Conservation (phyloP, 163 green algal genomes). For the Scenedesmus sp. region DNA sequence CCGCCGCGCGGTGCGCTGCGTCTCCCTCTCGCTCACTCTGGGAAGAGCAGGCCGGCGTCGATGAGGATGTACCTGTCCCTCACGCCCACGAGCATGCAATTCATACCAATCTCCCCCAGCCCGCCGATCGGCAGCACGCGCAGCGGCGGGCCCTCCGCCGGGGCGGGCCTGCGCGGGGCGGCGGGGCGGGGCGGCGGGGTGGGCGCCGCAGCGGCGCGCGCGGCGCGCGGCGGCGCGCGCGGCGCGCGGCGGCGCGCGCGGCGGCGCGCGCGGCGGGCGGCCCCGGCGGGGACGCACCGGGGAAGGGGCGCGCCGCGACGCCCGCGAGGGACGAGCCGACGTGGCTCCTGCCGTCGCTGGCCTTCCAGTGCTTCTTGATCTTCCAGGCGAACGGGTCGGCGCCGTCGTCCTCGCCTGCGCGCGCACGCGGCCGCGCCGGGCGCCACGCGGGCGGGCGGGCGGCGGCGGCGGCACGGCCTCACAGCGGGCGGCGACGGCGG, state of each 20-base stretch:
- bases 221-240: no score
- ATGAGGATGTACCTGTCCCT: conserved; percentile 97
- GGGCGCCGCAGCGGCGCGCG: no score
- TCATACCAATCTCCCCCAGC: conserved; percentile 99
- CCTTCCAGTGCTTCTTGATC: conserved; percentile 47
- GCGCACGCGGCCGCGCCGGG: no score
- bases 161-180: conserved; percentile 59
- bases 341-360: conserved; percentile 63
- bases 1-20: no score
- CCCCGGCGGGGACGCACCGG: neutral
- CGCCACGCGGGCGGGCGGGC: no score
- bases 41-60: conserved; percentile 99
- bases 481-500: no score
- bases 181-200: neutral
- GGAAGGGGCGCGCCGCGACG: neutral
- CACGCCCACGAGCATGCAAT: conserved; percentile 98
- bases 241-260: no score
- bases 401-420: conserved; percentile 3
- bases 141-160: conserved; percentile 80
- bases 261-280: neutral
- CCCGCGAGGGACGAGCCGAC: conserved; percentile 33
- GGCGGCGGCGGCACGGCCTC: neutral
- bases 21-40: conserved; percentile 91
- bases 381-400: conserved; percentile 37
- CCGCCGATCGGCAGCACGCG: conserved; percentile 96